Conservation (phyloP, 768 basidiomycete genomes). For the Cubamyces sp. region DNA sequence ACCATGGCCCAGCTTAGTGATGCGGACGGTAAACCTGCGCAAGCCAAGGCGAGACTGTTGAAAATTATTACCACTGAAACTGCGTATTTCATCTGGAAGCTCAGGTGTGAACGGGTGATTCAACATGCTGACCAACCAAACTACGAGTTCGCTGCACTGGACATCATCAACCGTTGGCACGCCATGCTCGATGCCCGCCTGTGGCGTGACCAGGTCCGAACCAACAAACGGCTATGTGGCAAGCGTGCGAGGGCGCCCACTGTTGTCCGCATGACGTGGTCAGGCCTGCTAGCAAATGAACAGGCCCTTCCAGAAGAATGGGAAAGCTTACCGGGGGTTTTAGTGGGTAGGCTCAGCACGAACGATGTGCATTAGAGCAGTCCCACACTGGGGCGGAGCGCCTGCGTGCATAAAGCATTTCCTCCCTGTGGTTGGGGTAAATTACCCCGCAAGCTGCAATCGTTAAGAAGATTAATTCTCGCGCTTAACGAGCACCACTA, state of each 20-base stretch:
- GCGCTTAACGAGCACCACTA: too few relatives aligned
- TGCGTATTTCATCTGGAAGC: slow-evolving; percentile 21
- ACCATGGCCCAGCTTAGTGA: neutral
- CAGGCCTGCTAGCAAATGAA: neutral
- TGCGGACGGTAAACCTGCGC: neutral
- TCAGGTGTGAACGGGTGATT: slow-evolving; percentile 21
- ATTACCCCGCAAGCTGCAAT: neutral
- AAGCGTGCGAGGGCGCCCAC: too few relatives aligned
- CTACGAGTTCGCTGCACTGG: neutral
- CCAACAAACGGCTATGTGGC: neutral
- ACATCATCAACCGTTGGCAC: neutral
- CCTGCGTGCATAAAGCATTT: neutral
- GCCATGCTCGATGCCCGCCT: neutral
- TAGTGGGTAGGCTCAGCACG: neutral
- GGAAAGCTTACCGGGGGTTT: neutral
- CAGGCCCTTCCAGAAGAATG: neutral
- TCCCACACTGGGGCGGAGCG: neutral
- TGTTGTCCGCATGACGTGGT: neutral
- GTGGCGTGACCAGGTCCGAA: neutral
- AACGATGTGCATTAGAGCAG: neutral
- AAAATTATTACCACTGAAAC: slow-evolving; percentile 18
- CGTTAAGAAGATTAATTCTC: too few relatives aligned
- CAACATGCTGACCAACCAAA: neutral
- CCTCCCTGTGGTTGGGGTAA: neutral
- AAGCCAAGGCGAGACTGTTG: neutral